Base-by-base conservation (phyloP, 108 stramenopile species). In the Nannochloropsis gaditana region DNA sequence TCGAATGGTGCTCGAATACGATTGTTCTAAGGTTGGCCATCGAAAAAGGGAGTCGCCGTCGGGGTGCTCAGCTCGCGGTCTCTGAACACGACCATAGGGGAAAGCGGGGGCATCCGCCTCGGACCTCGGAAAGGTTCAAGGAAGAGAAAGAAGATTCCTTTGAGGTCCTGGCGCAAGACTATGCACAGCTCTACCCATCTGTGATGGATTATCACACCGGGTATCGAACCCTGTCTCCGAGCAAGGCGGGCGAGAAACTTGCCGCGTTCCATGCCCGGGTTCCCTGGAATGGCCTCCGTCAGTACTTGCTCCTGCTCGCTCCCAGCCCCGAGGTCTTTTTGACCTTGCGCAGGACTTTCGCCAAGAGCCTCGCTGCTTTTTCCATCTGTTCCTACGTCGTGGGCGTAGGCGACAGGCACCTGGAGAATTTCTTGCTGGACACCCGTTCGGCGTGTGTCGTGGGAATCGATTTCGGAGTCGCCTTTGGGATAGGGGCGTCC, bases 341-440 rank as follows among this genome's bases (percentile, higher is more conserved):
- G 47, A 90, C 91, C 17, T 15, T 85, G 31, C 45, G 91, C 19
- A 44, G 83, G 19, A 86, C 43, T 5, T 91, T 90, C 79, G 90
- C 90, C 11, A 82, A 85, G n/a, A 87, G 90, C 17, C 87, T 92
- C 19, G 92, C 91, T 9, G 45, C 84, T 6, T 45, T 89, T 10
- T 87, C 45, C 59, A 73, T 90, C 15, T 91, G 83, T 45, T 82
- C 83, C 9, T 92, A 92, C 86, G 45, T 92, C 17, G 89, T 92
- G 5, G 92, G 92, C 42, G 90, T 92, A n/a, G 92, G 92, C 9
- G 92, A 92, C 89, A 45, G 92, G 8, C 92, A 92, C 83, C 82
- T 92, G 41, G 92, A 92, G 80, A 92, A 92, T 79, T 85, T 92
- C 73, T 88, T 92, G 21, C 45, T 92, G 0, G 89, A 88, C 45